Base-by-base conservation (phyloP, 176 grass and related monocot genomes). In the Oryza punctata region DNA sequence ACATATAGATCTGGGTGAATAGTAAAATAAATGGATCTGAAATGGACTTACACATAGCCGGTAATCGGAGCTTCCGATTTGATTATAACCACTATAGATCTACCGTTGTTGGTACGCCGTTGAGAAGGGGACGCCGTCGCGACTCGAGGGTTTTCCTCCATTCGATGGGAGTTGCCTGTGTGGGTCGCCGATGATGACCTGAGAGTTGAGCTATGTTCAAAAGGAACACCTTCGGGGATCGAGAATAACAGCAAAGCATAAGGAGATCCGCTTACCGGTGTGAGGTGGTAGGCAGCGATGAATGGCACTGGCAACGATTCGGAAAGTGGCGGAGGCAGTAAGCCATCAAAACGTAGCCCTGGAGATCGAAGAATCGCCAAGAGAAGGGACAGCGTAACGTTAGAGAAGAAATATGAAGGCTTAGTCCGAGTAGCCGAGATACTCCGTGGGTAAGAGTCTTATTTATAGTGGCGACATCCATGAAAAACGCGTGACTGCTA, bases 51-150 rank as follows among this genome's bases (percentile, higher is more conserved):
- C 33, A 40, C 18, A 37, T 37, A 69, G 25, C 21, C 19, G 0
- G 2, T 3, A 6, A 13, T 65, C 12, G 11, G 3, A 28, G 1
- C 1, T 18, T 0, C 14, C 0, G 27, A 33, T 25, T 1, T 9
- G 1, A 26, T 0, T 13, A 67, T 18, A 6, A 7, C 10, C 1
- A 23, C 12, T 1, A 2, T 9, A 47, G 43, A 24, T 12, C 9
- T 10, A 15, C 0, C 0, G 0, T 4, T 0, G 0, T 4, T 0
- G 25, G 1, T 0, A 24, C 3, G 18, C 3, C 3, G 1, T 0
- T 0, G 10, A 69, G 10, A 1, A 5, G 0, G 10, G 0, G 0
- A 7, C 0, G 33, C 1, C 9, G 1, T 0, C 13, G 3, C 5
- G 45, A 1, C 5, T 13, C 6, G 3, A 0, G 3, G 1, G 0